Conservation (phyloP, 805 yeast genomes). For the Ogataea henricii region DNA sequence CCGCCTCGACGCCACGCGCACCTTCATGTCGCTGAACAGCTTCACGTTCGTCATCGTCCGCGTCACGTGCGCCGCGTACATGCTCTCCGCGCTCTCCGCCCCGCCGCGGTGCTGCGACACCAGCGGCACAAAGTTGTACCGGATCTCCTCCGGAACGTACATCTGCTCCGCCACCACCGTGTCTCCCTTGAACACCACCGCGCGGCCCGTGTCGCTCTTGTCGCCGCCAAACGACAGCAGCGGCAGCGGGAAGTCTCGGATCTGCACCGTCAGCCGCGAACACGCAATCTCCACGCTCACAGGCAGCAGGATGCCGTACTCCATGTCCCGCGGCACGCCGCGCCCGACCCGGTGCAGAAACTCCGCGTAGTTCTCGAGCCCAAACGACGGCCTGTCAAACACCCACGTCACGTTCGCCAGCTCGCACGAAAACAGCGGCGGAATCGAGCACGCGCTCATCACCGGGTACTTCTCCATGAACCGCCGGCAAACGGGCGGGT, state of each 20-base stretch:
- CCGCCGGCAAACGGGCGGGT: constrained; percentile 29
- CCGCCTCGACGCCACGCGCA: constrained; percentile 44
- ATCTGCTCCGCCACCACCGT: constrained; percentile 60
- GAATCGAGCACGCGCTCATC: constrained; percentile 36
- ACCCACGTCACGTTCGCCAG: constrained; percentile 51
- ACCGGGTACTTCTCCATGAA: constrained; percentile 34
- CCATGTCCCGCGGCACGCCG: constrained; percentile 53
- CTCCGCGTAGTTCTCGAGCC: constrained; percentile 47
- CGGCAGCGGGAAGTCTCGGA: constrained; percentile 62
- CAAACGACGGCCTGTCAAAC: constrained; percentile 54
- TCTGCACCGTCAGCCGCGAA: constrained; percentile 42
- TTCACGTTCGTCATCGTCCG: constrained; percentile 68
- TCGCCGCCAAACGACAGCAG: constrained; percentile 48
- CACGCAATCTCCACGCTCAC: constrained; percentile 47
- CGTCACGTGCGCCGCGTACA: constrained; percentile 58
- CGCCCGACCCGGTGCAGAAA: constrained; percentile 45
- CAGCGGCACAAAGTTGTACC: constrained; percentile 53
- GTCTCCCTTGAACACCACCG: constrained; percentile 45
- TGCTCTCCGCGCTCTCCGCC: constrained; percentile 39
- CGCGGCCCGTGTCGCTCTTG: constrained; percentile 43
- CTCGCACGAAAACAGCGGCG: constrained; percentile 54
- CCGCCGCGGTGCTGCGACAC: constrained; percentile 39
- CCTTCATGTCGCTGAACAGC: constrained; percentile 49
- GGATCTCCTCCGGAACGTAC: constrained; percentile 48
- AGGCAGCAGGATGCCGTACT: constrained; percentile 58